Evolutionary conservation across 2,329 filamentous ascomycete species (phyloP).

Genomic region (Coleophoma cylindrospora): DNA sequence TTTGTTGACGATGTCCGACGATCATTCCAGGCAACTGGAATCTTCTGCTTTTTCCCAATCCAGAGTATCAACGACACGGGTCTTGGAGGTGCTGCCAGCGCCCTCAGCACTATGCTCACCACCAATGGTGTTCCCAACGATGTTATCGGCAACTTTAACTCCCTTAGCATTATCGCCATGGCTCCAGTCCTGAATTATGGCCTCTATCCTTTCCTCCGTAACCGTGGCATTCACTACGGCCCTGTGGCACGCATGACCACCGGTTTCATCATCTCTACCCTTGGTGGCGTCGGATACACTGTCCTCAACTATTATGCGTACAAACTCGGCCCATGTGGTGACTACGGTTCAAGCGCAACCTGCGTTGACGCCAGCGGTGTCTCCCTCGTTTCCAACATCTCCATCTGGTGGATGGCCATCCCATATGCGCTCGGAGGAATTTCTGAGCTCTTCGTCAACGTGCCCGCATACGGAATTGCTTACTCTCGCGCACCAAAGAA

Average conservation of each 20-base stretch:
- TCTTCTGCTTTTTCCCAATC: constrained; percentile 53
- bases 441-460: constrained; percentile 42
- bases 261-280: constrained; percentile 61
- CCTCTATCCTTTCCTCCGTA: constrained; percentile 65
- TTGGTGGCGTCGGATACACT: constrained; percentile 52
- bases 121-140: constrained; percentile 73
- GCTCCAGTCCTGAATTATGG: constrained; percentile 64
- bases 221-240: constrained; percentile 58
- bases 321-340: constrained; percentile 52
- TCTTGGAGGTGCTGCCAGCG: constrained; percentile 42
- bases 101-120: constrained; percentile 56
- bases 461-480: constrained; percentile 42
- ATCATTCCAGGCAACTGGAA: constrained; percentile 62
- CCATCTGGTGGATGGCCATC: constrained; percentile 50
- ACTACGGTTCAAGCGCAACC: constrained; percentile 26
- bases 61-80: constrained; percentile 33
- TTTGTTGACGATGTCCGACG: constrained; percentile 77
- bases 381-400: constrained; percentile 29
- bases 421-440: constrained; percentile 45
- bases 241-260: constrained; percentile 70
- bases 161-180: constrained; percentile 69
- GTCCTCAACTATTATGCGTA: constrained; percentile 61
- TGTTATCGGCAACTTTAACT: constrained; percentile 70
- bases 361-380: constrained; percentile 16
- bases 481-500: constrained; percentile 42